A percentile compares a stretch with the other conserved stretches of the same genome.
These are phyloP conservation scores for Astrocystis sublimbata DNA, from an alignment of 495 filamentous ascomycete species.

Conservation along the genomic window DNA sequence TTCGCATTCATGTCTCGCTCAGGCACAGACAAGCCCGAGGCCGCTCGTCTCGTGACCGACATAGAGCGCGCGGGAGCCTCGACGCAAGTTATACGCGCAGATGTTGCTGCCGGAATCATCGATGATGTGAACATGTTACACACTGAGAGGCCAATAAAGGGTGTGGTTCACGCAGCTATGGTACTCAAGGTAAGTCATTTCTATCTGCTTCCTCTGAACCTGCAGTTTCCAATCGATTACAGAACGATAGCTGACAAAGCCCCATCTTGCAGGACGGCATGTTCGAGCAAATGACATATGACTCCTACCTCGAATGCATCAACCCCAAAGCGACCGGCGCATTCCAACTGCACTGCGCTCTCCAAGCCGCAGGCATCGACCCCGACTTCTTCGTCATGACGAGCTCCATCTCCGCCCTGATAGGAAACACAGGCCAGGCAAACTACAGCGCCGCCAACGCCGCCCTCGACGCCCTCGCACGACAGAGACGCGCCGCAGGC, in stretches of 20 bases:
- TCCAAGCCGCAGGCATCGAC: conserved; percentile 27
- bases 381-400: conserved; percentile 63
- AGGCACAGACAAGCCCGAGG: conserved; percentile 32
- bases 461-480: conserved; percentile 50
- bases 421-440: conserved; percentile 56
- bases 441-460: conserved; percentile 61
- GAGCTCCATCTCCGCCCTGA: conserved; percentile 46
- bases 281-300: conserved; percentile 25
- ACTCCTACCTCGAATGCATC: conserved; percentile 26
- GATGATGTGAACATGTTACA: conserved; percentile 24
- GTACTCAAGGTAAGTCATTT: conserved; percentile 31
- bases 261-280: conserved; percentile 20
- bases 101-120: conserved; percentile 27
- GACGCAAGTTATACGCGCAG: conserved; percentile 31
- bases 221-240: not conserved
- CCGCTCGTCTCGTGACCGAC: conserved; percentile 22
- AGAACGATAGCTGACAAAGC: not conserved
- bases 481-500: conserved; percentile 38
- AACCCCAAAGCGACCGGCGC: conserved; percentile 46
- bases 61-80: conserved; percentile 28
- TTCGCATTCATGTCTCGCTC: conserved; percentile 57
- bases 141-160: conserved; percentile 35
- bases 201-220: conserved; percentile 11
- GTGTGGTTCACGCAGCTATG: conserved; percentile 45
- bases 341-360: conserved; percentile 38